Base-by-base conservation (phyloP, 306 rosid species). In the Ormosia semicastrata region DNA sequence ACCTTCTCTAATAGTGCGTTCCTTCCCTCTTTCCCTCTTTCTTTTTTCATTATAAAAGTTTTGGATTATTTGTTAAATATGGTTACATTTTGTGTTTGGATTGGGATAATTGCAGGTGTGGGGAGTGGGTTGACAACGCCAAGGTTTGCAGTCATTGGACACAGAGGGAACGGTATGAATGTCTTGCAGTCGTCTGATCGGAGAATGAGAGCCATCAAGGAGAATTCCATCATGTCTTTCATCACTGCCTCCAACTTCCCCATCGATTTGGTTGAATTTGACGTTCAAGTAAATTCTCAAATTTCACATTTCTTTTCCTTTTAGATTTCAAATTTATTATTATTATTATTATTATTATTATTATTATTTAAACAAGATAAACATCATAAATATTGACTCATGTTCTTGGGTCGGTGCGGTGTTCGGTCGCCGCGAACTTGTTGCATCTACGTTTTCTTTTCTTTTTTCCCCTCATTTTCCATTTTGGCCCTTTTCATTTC, bases 81-180 rank as follows among this genome's bases (percentile, higher is more conserved):
- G n/a, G n/a, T n/a, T n/a, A n/a, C n/a, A n/a, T n/a, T n/a, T n/a
- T n/a, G n/a, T n/a, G n/a, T n/a, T n/a, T n/a, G n/a, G n/a, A n/a
- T n/a, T n/a, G n/a, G n/a, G 4, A 2, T n/a, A n/a, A 71, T n/a
- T n/a, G n/a, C n/a, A 72, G 90, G 67, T 6, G 41, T 80, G 71
- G 83, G 49, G 17, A 71, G 60, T 1, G 84, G 44, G 15, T 66
- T 59, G 29, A 75, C 73, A 41, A 15, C 81, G 34, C 86, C 88
- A 0, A 92, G 89, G 47, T 89, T 94, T 78, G 72, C 82, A 40
- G 96, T 92, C 71, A 59, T 92, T 12, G 98, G 98, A 18, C 98
- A 94, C 50, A 83, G 98, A 33, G 97, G 97, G 10, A 69, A 82
- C 60, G 97, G 98, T 5, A 92, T 94, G 97, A 92, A 94, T 86